Evolutionary conservation across 192 early-diverging fungal species (phyloP).

Genomic region (Tieghemiomyces parasiticus): DNA sequence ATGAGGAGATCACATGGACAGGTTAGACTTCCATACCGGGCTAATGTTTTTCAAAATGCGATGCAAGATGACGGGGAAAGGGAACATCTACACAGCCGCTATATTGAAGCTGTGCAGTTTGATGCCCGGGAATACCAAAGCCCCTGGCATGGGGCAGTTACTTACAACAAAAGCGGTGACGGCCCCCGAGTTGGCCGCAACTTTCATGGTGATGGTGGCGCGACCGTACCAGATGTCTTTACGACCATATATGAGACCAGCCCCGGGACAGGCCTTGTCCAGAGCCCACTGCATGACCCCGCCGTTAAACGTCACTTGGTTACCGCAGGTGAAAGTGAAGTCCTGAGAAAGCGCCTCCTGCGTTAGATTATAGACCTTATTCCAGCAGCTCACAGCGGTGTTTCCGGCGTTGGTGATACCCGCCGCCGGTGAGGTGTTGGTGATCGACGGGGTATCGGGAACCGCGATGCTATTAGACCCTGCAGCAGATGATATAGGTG

Average conservation of each 20-base stretch:
- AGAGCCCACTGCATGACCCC: neutral
- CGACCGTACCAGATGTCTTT: neutral
- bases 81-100: neutral
- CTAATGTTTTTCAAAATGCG: neutral
- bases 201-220: neutral
- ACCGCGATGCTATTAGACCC: too few species aligned
- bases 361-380: neutral
- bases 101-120: neutral
- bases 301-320: neutral
- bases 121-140: neutral
- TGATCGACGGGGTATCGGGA: too few species aligned
- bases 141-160: too few species aligned
- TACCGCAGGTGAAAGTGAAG: neutral
- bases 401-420: neutral
- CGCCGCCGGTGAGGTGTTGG: too few species aligned
- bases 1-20: neutral
- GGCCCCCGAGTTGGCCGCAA: neutral
- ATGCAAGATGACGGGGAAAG: neutral
- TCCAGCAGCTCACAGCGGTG: neutral
- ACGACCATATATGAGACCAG: neutral
- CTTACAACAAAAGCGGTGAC: neutral
- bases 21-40: neutral
- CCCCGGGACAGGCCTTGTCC: neutral
- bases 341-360: neutral
- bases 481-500: too few species aligned